A percentile compares a stretch with the other conserved stretches of the same genome.
Conservation (phyloP, 257 asterid genomes). For the Hygrophila difformis region DNA sequence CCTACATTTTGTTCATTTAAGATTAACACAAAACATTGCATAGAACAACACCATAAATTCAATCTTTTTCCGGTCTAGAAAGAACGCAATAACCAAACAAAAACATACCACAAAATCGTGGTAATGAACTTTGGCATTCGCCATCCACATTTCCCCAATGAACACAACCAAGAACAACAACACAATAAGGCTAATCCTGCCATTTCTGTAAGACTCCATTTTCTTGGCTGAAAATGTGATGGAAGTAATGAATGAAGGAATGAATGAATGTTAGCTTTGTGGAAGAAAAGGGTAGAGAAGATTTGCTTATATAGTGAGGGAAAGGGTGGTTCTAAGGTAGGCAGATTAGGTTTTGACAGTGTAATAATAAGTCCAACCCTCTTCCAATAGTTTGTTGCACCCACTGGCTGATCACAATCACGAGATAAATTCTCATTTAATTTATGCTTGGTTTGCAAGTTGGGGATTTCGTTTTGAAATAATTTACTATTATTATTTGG, state of each 20-base stretch:
- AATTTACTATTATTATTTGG: no score
- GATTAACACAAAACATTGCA: no score
- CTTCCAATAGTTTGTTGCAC: neutral
- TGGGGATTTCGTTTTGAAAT: no score
- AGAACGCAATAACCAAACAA: no score
- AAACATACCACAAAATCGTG: conserved; percentile 64
- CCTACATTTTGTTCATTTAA: conserved; percentile 17
- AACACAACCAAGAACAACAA: neutral
- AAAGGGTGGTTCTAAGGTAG: neutral
- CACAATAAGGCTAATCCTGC: neutral
- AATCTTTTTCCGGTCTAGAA: no score
- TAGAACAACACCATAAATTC: no score
- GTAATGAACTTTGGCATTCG: conserved; percentile 42
- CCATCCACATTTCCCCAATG: neutral
- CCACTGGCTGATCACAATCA: neutral
- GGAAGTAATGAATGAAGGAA: neutral
- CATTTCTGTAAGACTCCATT: neutral
- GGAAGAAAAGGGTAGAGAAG: neutral
- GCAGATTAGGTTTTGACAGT: no score
- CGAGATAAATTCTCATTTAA: no score
- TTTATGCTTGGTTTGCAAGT: no score
- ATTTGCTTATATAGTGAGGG: neutral
- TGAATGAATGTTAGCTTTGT: neutral
- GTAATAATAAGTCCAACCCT: no score
- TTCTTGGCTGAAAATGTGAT: no score